Evolutionary conservation across 306 rosid species (phyloP).

Genomic region (Acacia acuminata): DNA sequence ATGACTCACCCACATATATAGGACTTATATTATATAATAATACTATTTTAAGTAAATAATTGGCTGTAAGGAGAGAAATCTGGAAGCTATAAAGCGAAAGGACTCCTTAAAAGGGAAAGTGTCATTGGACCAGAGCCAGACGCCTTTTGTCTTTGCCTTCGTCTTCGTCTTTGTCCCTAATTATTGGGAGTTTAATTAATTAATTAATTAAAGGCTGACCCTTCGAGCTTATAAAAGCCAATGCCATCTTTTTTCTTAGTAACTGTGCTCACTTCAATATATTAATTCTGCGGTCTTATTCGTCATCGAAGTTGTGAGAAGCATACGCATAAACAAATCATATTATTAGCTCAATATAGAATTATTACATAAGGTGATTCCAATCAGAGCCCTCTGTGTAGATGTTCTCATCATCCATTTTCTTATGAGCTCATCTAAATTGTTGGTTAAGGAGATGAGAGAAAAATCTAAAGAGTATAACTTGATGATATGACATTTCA

Average conservation of each 20-base stretch:
- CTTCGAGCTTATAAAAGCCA: constrained; percentile 34
- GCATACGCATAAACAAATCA: background rate
- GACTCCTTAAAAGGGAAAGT: background rate
- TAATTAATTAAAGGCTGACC: background rate
- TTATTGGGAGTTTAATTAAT: background rate
- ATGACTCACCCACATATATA: background rate
- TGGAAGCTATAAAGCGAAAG: background rate
- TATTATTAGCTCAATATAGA: background rate
- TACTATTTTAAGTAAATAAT: background rate
- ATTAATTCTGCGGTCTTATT: constrained; percentile 3
- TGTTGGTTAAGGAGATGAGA: too few relatives aligned
- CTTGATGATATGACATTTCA: too few relatives aligned
- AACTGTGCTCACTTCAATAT: background rate
- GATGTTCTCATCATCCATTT: too few relatives aligned
- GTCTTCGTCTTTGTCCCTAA: background rate
- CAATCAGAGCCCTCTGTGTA: background rate
- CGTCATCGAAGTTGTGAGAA: background rate
- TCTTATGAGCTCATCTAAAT: too few relatives aligned
- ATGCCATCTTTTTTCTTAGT: constrained; percentile 17
- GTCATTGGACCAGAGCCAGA: constrained; percentile 20
- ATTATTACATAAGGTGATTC: background rate
- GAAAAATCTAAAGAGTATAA: too few relatives aligned
- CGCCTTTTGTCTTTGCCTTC: constrained; percentile 8
- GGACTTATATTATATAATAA: background rate
- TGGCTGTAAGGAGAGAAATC: constrained; percentile 9